These are phyloP conservation scores for Candida maris DNA, from an alignment of 805 yeast species.

Conservation along the genomic window DNA sequence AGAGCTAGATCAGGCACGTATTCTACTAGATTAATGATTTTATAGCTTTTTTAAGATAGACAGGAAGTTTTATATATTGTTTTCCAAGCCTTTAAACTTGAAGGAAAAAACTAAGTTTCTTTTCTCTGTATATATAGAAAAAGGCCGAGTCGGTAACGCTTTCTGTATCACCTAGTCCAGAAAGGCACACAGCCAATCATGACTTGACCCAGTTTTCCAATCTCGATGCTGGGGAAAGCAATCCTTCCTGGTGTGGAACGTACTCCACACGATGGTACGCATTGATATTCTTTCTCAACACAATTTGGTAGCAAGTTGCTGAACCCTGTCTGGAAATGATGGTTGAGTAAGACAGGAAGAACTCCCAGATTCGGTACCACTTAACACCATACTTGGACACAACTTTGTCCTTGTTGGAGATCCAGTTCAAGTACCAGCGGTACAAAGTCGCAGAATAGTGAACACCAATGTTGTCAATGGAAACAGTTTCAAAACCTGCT, in stretches of 20 bases:
- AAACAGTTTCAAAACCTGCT: constrained; percentile 80
- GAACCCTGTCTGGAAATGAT: constrained; percentile 90
- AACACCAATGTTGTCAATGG: constrained; percentile 86
- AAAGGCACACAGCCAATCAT: too few relatives aligned
- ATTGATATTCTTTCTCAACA: constrained; percentile 85
- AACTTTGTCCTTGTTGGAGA: constrained; percentile 73
- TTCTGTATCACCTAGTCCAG: too few relatives aligned
- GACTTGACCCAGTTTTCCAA: constrained; percentile 57
- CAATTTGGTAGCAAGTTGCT: constrained; percentile 88
- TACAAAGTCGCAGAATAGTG: constrained; percentile 88
- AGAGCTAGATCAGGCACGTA: constrained; percentile 4
- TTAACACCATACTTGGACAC: constrained; percentile 77
- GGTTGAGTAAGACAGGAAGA: constrained; percentile 76
- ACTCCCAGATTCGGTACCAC: constrained; percentile 95
- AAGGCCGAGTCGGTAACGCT: too few relatives aligned
- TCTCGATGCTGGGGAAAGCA: constrained; percentile 53
- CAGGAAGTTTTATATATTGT: too few relatives aligned
- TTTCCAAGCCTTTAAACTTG: too few relatives aligned
- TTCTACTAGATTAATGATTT: constrained; percentile 1
- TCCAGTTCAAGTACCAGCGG: constrained; percentile 96
- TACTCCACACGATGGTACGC: constrained; percentile 79
- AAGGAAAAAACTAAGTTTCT: too few relatives aligned
- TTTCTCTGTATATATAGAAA: too few relatives aligned
- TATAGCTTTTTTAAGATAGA: too few relatives aligned
- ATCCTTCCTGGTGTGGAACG: constrained; percentile 73